Evolutionary conservation across 768 basidiomycete genomes (phyloP), one percentile per base, ranked within the genome.

Genomic region (Sporobolomyces pararoseus): DNA sequence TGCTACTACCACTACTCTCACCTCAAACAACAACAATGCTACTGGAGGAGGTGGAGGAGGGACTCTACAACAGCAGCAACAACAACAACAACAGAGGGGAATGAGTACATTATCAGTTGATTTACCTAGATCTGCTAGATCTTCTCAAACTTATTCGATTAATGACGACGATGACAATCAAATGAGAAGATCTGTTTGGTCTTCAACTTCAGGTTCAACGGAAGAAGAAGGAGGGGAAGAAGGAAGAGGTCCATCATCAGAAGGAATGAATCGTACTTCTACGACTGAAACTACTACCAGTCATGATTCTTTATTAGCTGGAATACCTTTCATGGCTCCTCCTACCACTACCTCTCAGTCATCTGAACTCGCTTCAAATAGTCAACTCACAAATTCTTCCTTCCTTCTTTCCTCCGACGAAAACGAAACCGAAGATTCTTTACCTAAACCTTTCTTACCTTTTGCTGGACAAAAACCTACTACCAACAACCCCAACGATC

Each of bases 401-500:
- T 39, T 1, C 35, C n/a, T 50, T 4, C 27, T 4, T 42, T 29
- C 14, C 59, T 4, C 2, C 50, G 31, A n/a, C 60, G 21, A 27
- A 21, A 29, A 59, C 29, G 25, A 35, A 42, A 34, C 49, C 17
- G 71, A 64, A 37, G 65, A 62, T 21, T 64, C 75, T 2, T 68
- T 75, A 9, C 74, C 74, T 1, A 66, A 68, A 0, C 77, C 77
- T 3, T 68, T 68, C 63, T 63, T 74, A 19, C 77, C 74, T 5
- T 75, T 75, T 51, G 73, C 72, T 14, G 64, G 68, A 7, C 73
- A 74, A 32, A 65, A 64, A 7, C 69, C 69, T 0, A 35, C 46
- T n/a, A 3, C 61, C 34, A 29, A 21, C n/a, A 19, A 37, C 49
- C 7, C 58, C 58, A 44, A 29, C 58, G 42, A 60, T 46, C 9